These are phyloP conservation scores for Leishmania gerbilli DNA, from an alignment of 208 protist genomes.

Conservation along the genomic window DNA sequence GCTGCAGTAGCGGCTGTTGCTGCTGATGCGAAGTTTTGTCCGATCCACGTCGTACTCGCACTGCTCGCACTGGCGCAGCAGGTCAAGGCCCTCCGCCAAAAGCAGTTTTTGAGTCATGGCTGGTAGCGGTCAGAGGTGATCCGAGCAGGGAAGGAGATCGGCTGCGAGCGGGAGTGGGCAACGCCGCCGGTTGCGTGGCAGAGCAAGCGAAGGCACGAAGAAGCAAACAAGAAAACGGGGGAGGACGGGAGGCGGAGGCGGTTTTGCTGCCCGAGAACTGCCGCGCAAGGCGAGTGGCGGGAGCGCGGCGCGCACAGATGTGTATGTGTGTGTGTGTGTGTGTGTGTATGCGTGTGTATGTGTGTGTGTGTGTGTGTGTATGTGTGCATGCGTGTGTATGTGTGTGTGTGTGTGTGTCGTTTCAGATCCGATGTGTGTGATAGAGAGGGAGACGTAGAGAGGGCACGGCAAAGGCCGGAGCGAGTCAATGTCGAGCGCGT, in stretches of 20 bases:
- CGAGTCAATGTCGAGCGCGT: not conserved
- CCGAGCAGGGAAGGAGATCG: too few relatives aligned
- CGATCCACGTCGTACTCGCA: conserved; percentile 73
- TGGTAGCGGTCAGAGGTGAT: not conserved
- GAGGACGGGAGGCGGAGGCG: not conserved
- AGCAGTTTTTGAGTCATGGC: conserved; percentile 79
- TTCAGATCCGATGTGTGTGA: too few relatives aligned
- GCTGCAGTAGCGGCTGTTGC: conserved; percentile 39
- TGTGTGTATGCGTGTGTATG: too few relatives aligned
- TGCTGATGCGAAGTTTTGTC: conserved; percentile 43
- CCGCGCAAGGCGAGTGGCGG: not conserved
- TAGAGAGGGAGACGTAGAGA: not conserved
- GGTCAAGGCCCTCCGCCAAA: conserved; percentile 75
- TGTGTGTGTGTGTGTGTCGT: too few relatives aligned
- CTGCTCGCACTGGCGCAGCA: conserved; percentile 73
- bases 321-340: not conserved
- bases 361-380: too few relatives aligned
- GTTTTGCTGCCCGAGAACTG: not conserved
- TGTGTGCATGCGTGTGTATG: not conserved
- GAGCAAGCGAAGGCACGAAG: not conserved
- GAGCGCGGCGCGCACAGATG: not conserved
- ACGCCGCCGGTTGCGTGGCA: not conserved
- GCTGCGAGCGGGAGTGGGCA: not conserved
- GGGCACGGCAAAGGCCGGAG: not conserved
- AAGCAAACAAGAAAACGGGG: not conserved